Base-by-base conservation (phyloP, 139 green algal genomes). In the Coccomyxa sp. region DNA sequence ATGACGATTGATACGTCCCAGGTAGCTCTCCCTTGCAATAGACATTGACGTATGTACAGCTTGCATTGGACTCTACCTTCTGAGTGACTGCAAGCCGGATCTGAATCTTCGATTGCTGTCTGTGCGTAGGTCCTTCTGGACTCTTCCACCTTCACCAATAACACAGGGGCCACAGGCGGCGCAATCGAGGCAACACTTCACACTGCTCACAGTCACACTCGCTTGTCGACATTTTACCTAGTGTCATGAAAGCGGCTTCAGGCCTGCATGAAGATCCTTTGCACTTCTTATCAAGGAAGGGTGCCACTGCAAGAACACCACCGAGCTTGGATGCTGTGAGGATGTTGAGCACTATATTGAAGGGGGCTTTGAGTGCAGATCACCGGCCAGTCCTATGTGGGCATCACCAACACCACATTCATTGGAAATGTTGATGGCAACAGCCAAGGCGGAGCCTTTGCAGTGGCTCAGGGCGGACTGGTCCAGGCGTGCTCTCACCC, bases 161-260 rank as follows among this genome's bases (percentile, higher is more conserved):
- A 78, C 44, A 70, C 16, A 7, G 74, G 74, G n/a, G 16, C 74
- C n/a, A 69, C 44, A 78, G 74, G 74, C 6, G 74, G 40, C 7
- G 74, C 74, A 35, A 41, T 78, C 31, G 33, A 35, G 29, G 50
- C 50, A 33, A 8, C 33, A 78, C 44, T 71, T 22, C 27, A 29
- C 31, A 24, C 31, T 44, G 64, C 74, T 44, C 44, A 8, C 74
- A 78, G 31, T 55, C 41, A 55, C 72, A 64, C 7, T 39, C 18
- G 34, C n/a, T n/a, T n/a, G n/a, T n/a, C n/a, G n/a, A n/a, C n/a
- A n/a, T n/a, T n/a, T n/a, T n/a, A n/a, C n/a, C n/a, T n/a, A n/a
- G n/a, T n/a, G n/a, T n/a, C n/a, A n/a, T n/a, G n/a, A n/a, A n/a
- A n/a, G n/a, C n/a, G n/a, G n/a, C n/a, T n/a, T n/a, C n/a, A 38